Base-by-base conservation (phyloP, 2,329 filamentous ascomycete genomes). In the Calonectria fujianensis region DNA sequence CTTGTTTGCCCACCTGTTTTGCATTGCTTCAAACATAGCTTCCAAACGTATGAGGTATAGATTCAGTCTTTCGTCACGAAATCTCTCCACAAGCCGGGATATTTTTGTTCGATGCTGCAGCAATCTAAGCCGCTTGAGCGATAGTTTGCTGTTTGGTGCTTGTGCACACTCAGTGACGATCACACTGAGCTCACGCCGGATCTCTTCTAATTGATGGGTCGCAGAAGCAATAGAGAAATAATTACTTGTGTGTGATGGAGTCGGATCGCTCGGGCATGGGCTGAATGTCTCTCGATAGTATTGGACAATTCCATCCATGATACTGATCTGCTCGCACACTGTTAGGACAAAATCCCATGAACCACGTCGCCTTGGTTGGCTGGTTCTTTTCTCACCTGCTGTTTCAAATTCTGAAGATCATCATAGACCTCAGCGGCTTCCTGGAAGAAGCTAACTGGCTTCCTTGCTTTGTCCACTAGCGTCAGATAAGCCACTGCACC, bases 331-430 rank as follows among this genome's bases (percentile, higher is more conserved):
- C 16, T 32, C 18, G 11, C 51, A n/a, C 14, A 7, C 16, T 32
- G 14, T 29, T n/a, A 29, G 51, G 18, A 20, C 24, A 54, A 29
- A 9, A 29, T 3, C 20, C 18, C 6, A 9, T 54, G 27, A 20
- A 48, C 41, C 4, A 10, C 2, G 20, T 13, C 20, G 6, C n/a
- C 45, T 24, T 24, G 45, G 20, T 20, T 24, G 3, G 7, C 20
- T 48, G 45, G 11, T 24, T 24, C 4, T 24, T 24, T 20, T 13
- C 51, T 54, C 31, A 32, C 51, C 18, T 54, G 27, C 4, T 32
- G 51, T 54, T 54, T 54, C 18, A 54, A 27, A 54, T 32, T 32
- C 27, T 54, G 24, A 10, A 54, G n/a, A 54, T 54, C 51, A 32
- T 20, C 18, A 18, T 32, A 8, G 9, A 13, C 31, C 51, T 54